These are phyloP conservation scores for Colletotrichum plurivorum DNA, from an alignment of 2,329 filamentous ascomycete species.

Conservation along the genomic window DNA sequence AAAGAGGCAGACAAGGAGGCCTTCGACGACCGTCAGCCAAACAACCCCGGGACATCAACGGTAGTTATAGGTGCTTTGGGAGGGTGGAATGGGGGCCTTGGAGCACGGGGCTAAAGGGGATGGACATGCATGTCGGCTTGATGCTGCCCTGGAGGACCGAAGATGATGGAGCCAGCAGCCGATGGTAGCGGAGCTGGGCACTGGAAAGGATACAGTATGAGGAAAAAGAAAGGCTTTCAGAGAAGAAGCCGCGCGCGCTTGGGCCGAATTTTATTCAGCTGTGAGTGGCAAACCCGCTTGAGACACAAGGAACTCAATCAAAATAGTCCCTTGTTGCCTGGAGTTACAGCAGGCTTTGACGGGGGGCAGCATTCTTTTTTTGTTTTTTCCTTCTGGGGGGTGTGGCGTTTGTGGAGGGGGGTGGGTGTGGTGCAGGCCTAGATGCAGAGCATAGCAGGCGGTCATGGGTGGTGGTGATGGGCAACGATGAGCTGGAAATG, in stretches of 20 bases:
- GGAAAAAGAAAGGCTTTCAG: conserved; percentile 40
- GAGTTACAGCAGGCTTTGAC: conserved; percentile 41
- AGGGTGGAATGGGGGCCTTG: conserved; percentile 12
- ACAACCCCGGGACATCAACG: conserved; percentile 35
- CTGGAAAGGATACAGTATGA: conserved; percentile 34
- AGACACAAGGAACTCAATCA: conserved; percentile 41
- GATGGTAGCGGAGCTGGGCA: conserved; percentile 22
- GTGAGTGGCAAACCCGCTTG: conserved; percentile 39
- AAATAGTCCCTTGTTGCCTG: conserved; percentile 42
- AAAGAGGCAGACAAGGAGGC: conserved; percentile 42
- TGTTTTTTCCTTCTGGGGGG: conserved; percentile 1
- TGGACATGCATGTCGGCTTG: conserved; percentile 39
- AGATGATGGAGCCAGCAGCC: conserved; percentile 29
- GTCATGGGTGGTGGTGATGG: conserved; percentile 1
- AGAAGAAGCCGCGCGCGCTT: conserved; percentile 30
- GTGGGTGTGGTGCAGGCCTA: conserved; percentile 16
- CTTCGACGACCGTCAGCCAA: conserved; percentile 29
- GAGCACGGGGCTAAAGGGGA: conserved; percentile 35
- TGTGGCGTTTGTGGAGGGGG: conserved; percentile 36
- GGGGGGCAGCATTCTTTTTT: conserved; percentile 19
- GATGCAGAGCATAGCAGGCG: conserved; percentile 28
- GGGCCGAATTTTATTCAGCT: conserved; percentile 38
- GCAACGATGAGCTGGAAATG: too few relatives aligned
- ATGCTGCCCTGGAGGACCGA: conserved; percentile 33
- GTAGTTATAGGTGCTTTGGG: conserved; percentile 40